phyloP scores from a whole-genome alignment of 768 basidiomycete genomes.

The Sutorius australiensis region DNA sequence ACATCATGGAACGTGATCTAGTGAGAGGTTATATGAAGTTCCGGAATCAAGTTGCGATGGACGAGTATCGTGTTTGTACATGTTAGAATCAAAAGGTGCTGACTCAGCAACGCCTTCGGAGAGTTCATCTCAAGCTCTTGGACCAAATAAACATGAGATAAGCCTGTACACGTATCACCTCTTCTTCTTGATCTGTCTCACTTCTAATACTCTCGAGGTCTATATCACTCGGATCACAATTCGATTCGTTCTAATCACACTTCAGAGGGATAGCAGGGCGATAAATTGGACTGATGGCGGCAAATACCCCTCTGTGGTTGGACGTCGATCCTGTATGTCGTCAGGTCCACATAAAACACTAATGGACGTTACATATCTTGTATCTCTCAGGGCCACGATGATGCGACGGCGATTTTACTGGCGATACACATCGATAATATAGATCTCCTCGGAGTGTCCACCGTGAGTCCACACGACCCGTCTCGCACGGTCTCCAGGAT shows the following conservation, averaged over 20 bases:
- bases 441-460: constrained; percentile 76
- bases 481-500: not conserved
- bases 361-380: not conserved
- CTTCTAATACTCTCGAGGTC: not conserved
- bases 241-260: too few relatives aligned
- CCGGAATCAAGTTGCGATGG: not conserved
- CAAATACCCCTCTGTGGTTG: constrained; percentile 44
- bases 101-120: constrained; percentile 2
- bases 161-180: not conserved
- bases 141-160: not conserved
- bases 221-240: too few relatives aligned
- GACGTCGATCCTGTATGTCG: constrained; percentile 61
- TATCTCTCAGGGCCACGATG: constrained; percentile 68
- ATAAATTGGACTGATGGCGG: constrained; percentile 8
- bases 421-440: constrained; percentile 65
- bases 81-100: constrained; percentile 22
- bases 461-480: constrained; percentile 42
- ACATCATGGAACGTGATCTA: constrained; percentile 17
- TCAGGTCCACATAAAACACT: not conserved
- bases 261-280: not conserved
- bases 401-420: constrained; percentile 79
- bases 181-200: not conserved
- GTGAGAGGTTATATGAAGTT: not conserved
- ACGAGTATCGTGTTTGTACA: constrained; percentile 17
- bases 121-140: not conserved